A percentile compares a stretch with the other conserved stretches of the same genome.
These are phyloP conservation scores for Graphilbum sp. DNA, from an alignment of 2,329 filamentous ascomycete genomes.

Conservation along the genomic window DNA sequence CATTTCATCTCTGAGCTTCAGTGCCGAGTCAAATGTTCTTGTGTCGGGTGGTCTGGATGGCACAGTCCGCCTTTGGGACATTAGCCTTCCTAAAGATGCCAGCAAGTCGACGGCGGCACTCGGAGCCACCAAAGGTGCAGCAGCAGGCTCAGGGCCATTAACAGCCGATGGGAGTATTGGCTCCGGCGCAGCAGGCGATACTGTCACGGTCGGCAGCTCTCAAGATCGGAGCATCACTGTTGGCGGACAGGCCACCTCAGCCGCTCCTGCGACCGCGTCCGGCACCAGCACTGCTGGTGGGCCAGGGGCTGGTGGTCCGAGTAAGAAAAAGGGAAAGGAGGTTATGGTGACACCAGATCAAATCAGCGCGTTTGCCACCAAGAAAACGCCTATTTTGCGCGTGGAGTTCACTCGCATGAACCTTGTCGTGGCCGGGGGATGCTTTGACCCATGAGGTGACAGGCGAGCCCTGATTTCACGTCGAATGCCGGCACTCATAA, in stretches of 20 bases:
- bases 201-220: slow-evolving; percentile 21
- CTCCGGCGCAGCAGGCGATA: slow-evolving; percentile 19
- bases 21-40: slow-evolving; percentile 77
- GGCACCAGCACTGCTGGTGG: slow-evolving; percentile 16
- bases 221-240: slow-evolving; percentile 22
- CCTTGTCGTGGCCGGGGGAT: slow-evolving; percentile 70
- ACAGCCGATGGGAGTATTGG: slow-evolving; percentile 13
- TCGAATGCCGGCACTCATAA: too few species aligned
- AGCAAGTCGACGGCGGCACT: slow-evolving; percentile 26
- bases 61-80: slow-evolving; percentile 89
- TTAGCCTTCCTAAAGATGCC: slow-evolving; percentile 53
- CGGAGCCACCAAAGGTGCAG: not conserved
- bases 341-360: slow-evolving; percentile 83
- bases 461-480: too few species aligned
- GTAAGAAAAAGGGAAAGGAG: slow-evolving; percentile 75
- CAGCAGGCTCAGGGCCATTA: slow-evolving; percentile 3
- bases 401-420: slow-evolving; percentile 94
- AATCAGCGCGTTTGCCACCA: slow-evolving; percentile 86
- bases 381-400: slow-evolving; percentile 89
- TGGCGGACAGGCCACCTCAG: slow-evolving; percentile 31
- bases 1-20: slow-evolving; percentile 87
- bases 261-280: slow-evolving; percentile 22
- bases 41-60: slow-evolving; percentile 84
- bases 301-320: slow-evolving; percentile 14
- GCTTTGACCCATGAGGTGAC: slow-evolving; percentile 34